Conservation (phyloP, 495 filamentous ascomycete genomes). For the Mytilinidion resinicola region DNA sequence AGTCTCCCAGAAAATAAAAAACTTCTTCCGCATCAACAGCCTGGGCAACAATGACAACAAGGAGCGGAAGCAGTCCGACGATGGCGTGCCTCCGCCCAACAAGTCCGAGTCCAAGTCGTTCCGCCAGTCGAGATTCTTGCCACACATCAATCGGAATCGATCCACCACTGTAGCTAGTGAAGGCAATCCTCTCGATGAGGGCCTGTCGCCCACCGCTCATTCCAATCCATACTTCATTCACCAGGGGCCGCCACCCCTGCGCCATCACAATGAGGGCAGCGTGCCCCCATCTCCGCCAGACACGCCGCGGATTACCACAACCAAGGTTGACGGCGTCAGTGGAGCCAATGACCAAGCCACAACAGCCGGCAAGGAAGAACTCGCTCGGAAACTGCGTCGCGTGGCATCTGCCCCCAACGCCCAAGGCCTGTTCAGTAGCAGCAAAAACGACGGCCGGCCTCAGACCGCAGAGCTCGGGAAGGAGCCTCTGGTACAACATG, state of each 20-base stretch:
- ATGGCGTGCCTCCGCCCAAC: slow-evolving; percentile 42
- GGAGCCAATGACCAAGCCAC: slow-evolving; percentile 68
- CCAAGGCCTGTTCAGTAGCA: slow-evolving; percentile 76
- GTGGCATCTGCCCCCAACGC: slow-evolving; percentile 97
- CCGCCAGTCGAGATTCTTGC: slow-evolving; percentile 78
- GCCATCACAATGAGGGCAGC: slow-evolving; percentile 91
- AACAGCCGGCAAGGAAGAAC: slow-evolving; percentile 80
- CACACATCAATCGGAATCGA: slow-evolving; percentile 66
- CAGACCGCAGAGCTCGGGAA: slow-evolving; percentile 76
- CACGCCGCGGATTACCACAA: slow-evolving; percentile 56
- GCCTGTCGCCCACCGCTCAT: slow-evolving; percentile 83
- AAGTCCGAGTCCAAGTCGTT: slow-evolving; percentile 59
- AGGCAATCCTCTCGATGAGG: slow-evolving; percentile 81
- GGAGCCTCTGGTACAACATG: slow-evolving; percentile 59
- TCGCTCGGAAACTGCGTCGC: slow-evolving; percentile 83
- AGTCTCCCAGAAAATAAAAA: slow-evolving; percentile 84
- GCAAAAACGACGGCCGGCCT: slow-evolving; percentile 61
- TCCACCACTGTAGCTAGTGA: slow-evolving; percentile 91
- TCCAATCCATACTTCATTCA: slow-evolving; percentile 98
- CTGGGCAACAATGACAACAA: slow-evolving; percentile 28
- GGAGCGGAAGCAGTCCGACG: slow-evolving; percentile 44
- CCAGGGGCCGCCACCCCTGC: slow-evolving; percentile 84
- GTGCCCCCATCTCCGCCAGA: slow-evolving; percentile 96
- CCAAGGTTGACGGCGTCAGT: slow-evolving; percentile 65
- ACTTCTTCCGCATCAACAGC: slow-evolving; percentile 95